Percentiles rank a stretch among this genome's conserved stretches.
Evolutionary conservation across 2,329 filamentous ascomycete species (phyloP).

Genomic region (Aureobasidium melanogenum): DNA sequence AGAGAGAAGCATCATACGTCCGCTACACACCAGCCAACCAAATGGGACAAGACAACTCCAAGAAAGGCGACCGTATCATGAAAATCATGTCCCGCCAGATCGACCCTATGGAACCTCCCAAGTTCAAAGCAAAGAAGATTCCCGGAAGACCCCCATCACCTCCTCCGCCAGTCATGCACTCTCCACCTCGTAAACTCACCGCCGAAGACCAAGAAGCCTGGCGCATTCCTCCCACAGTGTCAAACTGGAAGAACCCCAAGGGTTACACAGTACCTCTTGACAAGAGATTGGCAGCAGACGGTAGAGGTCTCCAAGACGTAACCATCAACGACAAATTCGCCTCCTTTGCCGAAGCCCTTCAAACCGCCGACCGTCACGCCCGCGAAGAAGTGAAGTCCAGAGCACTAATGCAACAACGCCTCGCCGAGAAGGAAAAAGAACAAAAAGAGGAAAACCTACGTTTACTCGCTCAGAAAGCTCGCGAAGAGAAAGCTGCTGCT

Average conservation of each 20-base stretch:
- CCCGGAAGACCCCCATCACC: slow-evolving; percentile 85
- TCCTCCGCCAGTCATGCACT: slow-evolving; percentile 89
- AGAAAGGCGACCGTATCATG: slow-evolving; percentile 92
- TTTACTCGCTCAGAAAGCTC: slow-evolving; percentile 78
- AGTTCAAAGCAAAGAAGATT: slow-evolving; percentile 99
- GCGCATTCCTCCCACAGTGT: slow-evolving; percentile 83
- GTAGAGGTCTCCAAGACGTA: slow-evolving; percentile 82
- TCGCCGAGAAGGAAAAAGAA: slow-evolving; percentile 93
- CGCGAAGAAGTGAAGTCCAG: slow-evolving; percentile 91
- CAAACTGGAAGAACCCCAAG: slow-evolving; percentile 99
- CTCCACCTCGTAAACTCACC: slow-evolving; percentile 86
- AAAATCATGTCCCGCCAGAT: slow-evolving; percentile 93
- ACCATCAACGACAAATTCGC: slow-evolving; percentile 98
- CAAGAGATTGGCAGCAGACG: slow-evolving; percentile 90
- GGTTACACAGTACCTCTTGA: slow-evolving; percentile 94
- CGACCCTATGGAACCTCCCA: slow-evolving; percentile 94
- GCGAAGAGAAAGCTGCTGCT: slow-evolving; percentile 54
- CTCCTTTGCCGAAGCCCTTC: slow-evolving; percentile 87
- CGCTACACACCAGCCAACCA: slow-evolving; percentile 90
- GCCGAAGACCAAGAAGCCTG: slow-evolving; percentile 96
- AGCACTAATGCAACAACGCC: slow-evolving; percentile 85
- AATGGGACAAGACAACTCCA: slow-evolving; percentile 82
- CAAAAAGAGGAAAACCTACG: slow-evolving; percentile 91
- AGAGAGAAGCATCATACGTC: slow-evolving; percentile 81
- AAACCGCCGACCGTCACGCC: slow-evolving; percentile 89